Base-by-base conservation (phyloP, 768 basidiomycete species). In the Chlorophyllum brunneum region DNA sequence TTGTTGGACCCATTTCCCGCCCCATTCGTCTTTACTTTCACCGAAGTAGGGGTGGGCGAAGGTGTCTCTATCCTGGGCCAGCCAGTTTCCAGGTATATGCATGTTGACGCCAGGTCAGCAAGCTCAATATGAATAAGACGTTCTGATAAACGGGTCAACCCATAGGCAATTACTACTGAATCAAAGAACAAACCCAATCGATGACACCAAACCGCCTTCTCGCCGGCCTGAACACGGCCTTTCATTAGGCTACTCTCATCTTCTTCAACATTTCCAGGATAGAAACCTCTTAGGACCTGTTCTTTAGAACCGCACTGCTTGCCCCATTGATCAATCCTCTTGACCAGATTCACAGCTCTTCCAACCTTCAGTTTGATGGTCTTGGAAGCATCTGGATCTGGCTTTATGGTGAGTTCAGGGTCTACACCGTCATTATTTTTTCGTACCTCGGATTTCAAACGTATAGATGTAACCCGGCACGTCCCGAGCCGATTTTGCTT, bases 111-210 rank as follows among this genome's bases (percentile, higher is more conserved):
- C 37, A 92, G 61, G 61, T 93, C 92, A 5, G 81, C 76, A 5
- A 93, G 74, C 63, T 93, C 91, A 22, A 92, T 73, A 59, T 93
- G 92, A 26, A 92, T 79, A 11, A 93, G 76, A 36, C 87, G 72
- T 63, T 93, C 91, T 75, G 51, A 18, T 38, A 18, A 45, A 41
- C 18, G 20, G 33, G 26, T 55, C 18, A 60, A 40, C 10, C 9
- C 6, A 26, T 5, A 20, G 18, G 20, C 24, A 31, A 15, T 8
- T 15, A 22, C 11, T 4, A n/a, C 5, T 23, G 20, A 18, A 16
- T 67, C 33, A 34, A 22, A n/a, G 6, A 13, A 41, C 39, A 33
- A 51, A 74, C 76, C 76, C 41, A 91, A 65, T 37, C 88, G 80
- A 65, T 92, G 86, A 51, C 85, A 87, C 63, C 78, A 83, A 3